These are phyloP conservation scores for Aspergillus pseudoterreus DNA, from an alignment of 2,329 filamentous ascomycete species.

Conservation along the genomic window DNA sequence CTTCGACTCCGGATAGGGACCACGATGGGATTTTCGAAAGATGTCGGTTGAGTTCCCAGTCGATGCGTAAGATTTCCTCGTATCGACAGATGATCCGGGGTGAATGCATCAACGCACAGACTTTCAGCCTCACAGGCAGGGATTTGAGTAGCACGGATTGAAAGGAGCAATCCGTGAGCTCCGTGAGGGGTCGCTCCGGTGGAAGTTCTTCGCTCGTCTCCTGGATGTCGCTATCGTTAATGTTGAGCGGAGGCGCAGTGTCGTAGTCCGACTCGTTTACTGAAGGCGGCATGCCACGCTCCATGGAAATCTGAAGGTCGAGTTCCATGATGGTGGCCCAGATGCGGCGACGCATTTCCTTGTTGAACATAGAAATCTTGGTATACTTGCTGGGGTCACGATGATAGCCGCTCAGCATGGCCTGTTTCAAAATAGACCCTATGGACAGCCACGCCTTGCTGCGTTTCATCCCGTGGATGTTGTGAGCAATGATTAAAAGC, in stretches of 20 bases:
- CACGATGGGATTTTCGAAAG: slow-evolving; percentile 34
- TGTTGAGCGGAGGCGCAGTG: slow-evolving; percentile 46
- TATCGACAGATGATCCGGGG: slow-evolving; percentile 36
- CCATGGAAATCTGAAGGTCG: slow-evolving; percentile 54
- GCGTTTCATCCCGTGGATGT: slow-evolving; percentile 49
- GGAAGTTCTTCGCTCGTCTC: slow-evolving; percentile 30
- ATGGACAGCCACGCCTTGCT: slow-evolving; percentile 53
- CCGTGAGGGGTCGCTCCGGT: slow-evolving; percentile 21
- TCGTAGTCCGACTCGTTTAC: slow-evolving; percentile 46
- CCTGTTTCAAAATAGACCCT: slow-evolving; percentile 50
- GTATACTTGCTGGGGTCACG: slow-evolving; percentile 32
- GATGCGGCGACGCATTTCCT: slow-evolving; percentile 50
- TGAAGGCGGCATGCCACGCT: slow-evolving; percentile 52
- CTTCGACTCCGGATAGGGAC: slow-evolving; percentile 17
- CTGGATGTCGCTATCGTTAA: slow-evolving; percentile 50
- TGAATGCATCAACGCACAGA: slow-evolving; percentile 34
- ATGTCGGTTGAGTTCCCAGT: slow-evolving; percentile 35
- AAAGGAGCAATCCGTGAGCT: slow-evolving; percentile 38
- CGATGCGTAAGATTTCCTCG: slow-evolving; percentile 38
- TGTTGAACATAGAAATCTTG: slow-evolving; percentile 36
- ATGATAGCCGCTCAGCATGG: slow-evolving; percentile 53
- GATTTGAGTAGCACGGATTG: slow-evolving; percentile 28
- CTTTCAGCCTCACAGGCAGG: slow-evolving; percentile 29
- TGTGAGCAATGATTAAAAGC: slow-evolving; percentile 49
- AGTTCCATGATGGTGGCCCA: slow-evolving; percentile 57